Base-by-base conservation (phyloP, 2,329 filamentous ascomycete species). In the Aspergillus glaucus region DNA sequence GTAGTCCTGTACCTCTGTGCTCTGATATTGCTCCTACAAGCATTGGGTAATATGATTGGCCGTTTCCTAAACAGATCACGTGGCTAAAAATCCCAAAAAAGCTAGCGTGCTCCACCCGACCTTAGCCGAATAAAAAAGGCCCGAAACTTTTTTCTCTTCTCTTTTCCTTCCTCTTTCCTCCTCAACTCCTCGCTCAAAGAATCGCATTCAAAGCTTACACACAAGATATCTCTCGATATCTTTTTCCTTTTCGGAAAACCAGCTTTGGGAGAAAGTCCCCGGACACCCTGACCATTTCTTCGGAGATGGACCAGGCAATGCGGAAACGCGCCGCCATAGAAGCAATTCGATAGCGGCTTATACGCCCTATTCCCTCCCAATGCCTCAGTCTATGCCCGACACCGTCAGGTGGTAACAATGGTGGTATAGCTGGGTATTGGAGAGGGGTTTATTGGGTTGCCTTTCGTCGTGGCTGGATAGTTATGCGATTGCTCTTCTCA, bases 211-310 rank as follows among this genome's bases (percentile, higher is more conserved):
- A 95, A 96, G 92, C 91, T 89, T 75, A 90, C 88, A 86, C 76
- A 95, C 88, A 86, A 88, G 87, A 58, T 52, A 43, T 53, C 46
- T 45, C 34, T 39, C 41, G 8, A 36, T 66, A 63, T 62, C 70
- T 62, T 63, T 65, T 61, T 64, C 68, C 54, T 62, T 62, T 63
- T 26, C 19, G 41, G 45, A 45, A 44, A 66, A 62, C 56, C 61
- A 68, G 91, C 91, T 96, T 96, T 93, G 90, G 92, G 92, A 95
- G 92, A 97, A 97, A 97, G 92, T 97, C 92, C 92, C 92, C 92
- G 92, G 92, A 96, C 91, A 85, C 55, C 75, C 80, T 79, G 79
- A 75, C 71, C 66, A 55, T 59, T 64, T 51, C 54, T 30, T 30
- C 26, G 26, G 26, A 53, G 45, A 50, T 50, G 62, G 74, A 19